phyloP scores from a whole-genome alignment of 1,139 yeast species.

The Geotrichum klebahnii region DNA sequence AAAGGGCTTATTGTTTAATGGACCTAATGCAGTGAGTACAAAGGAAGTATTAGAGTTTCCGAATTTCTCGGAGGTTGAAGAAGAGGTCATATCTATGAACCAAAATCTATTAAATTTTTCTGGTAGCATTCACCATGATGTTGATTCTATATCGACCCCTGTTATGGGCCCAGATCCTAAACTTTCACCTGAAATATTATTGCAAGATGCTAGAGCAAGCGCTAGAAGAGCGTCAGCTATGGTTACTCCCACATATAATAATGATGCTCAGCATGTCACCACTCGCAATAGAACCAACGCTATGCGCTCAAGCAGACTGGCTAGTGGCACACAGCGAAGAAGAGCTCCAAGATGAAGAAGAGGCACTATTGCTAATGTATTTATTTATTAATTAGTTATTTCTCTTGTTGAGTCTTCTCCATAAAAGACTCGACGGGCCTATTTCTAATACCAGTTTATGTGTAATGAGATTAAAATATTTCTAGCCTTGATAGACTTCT shows the following conservation, averaged over 20 bases:
- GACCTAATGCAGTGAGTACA: slow-evolving; percentile 25
- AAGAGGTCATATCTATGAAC: background rate
- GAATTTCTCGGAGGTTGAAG: slow-evolving; percentile 1
- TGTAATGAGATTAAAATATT: too few species aligned
- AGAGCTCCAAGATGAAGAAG: slow-evolving; percentile 7
- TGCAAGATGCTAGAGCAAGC: slow-evolving; percentile 11
- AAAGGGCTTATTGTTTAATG: slow-evolving; percentile 28
- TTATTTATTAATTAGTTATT: slow-evolving; percentile 7
- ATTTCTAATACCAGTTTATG: background rate
- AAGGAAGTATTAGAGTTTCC: slow-evolving; percentile 18
- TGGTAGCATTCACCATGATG: background rate
- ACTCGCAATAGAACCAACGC: slow-evolving; percentile 14
- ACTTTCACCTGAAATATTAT: background rate
- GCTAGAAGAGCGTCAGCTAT: slow-evolving; percentile 11
- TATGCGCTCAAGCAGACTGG: slow-evolving; percentile 11
- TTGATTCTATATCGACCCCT: background rate
- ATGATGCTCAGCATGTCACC: slow-evolving; percentile 9
- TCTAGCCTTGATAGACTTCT: too few species aligned
- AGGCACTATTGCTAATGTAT: too few species aligned
- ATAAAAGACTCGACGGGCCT: too few species aligned
- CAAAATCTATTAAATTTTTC: background rate
- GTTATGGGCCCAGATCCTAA: slow-evolving; percentile 4
- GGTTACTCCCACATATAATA: slow-evolving; percentile 11
- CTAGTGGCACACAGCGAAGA: slow-evolving; percentile 9
- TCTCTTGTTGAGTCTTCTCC: too few species aligned